Evolutionary conservation across 441 rosid species (phyloP).

Genomic region (Erodium chrysanthum): DNA sequence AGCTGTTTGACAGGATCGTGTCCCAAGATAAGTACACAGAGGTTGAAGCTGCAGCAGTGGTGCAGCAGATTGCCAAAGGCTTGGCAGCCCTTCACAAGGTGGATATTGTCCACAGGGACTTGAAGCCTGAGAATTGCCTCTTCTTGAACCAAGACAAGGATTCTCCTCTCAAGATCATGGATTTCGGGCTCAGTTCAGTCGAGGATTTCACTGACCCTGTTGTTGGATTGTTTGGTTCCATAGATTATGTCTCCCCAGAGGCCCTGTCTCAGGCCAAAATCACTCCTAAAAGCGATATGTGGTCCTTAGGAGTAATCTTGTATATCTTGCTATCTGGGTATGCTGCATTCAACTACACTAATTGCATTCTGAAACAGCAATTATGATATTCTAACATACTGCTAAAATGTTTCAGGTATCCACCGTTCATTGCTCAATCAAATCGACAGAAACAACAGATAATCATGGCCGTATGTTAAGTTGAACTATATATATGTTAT

Average conservation of each 20-base stretch:
- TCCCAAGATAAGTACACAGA: conserved; percentile 38
- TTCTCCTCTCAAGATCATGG: conserved; percentile 64
- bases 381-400: neutral
- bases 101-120: conserved; percentile 56
- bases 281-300: conserved; percentile 50
- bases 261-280: conserved; percentile 56
- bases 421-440: conserved; percentile 57
- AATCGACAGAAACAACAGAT: conserved; percentile 61
- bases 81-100: conserved; percentile 43
- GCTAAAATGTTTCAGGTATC: conserved; percentile 35
- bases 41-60: conserved; percentile 46
- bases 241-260: conserved; percentile 66
- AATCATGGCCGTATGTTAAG: conserved; percentile 39
- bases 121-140: conserved; percentile 66
- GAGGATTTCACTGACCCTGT: conserved; percentile 67
- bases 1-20: conserved; percentile 55
- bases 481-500: neutral
- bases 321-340: conserved; percentile 65
- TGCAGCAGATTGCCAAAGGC: conserved; percentile 51
- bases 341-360: neutral
- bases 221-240: conserved; percentile 63
- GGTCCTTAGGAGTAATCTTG: conserved; percentile 63
- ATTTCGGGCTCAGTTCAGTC: conserved; percentile 61
- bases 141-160: conserved; percentile 38
- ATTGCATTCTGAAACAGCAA: neutral